Percentiles rank a stretch among this genome's conserved stretches.
phyloP scores from a whole-genome alignment of 2,329 filamentous ascomycete species.

The Calonectria ilicicola region DNA sequence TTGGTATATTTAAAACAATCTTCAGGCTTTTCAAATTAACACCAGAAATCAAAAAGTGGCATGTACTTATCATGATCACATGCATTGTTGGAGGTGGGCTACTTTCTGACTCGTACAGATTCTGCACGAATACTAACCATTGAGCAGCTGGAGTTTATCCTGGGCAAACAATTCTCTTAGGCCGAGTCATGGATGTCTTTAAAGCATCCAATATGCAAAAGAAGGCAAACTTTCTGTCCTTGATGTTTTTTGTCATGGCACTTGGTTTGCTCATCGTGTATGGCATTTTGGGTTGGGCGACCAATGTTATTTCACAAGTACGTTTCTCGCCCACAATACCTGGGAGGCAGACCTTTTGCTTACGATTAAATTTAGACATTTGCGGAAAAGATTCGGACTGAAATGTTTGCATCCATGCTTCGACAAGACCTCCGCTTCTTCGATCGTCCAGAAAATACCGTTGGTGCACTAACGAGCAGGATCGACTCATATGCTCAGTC shows the following conservation, averaged over 20 bases:
- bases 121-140: neutral
- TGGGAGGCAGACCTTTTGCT: neutral
- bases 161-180: constrained; percentile 18
- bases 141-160: constrained; percentile 16
- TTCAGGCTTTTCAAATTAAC: neutral
- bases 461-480: neutral
- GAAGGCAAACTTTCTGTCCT: constrained; percentile 58
- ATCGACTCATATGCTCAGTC: constrained; percentile 39
- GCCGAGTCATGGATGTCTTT: constrained; percentile 39
- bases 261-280: constrained; percentile 54
- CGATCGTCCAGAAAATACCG: constrained; percentile 7
- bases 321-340: neutral
- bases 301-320: constrained; percentile 29
- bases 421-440: constrained; percentile 19
- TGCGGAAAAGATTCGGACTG: neutral
- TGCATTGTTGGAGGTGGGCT: neutral
- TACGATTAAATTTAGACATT: neutral
- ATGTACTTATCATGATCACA: neutral
- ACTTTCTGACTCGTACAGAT: too few relatives aligned
- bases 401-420: constrained; percentile 16
- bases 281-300: constrained; percentile 17
- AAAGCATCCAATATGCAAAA: constrained; percentile 19
- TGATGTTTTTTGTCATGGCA: constrained; percentile 63
- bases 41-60: neutral
- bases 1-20: neutral